Base-by-base conservation (phyloP, 2,329 filamentous ascomycete genomes). In the Ascochyta lentis region DNA sequence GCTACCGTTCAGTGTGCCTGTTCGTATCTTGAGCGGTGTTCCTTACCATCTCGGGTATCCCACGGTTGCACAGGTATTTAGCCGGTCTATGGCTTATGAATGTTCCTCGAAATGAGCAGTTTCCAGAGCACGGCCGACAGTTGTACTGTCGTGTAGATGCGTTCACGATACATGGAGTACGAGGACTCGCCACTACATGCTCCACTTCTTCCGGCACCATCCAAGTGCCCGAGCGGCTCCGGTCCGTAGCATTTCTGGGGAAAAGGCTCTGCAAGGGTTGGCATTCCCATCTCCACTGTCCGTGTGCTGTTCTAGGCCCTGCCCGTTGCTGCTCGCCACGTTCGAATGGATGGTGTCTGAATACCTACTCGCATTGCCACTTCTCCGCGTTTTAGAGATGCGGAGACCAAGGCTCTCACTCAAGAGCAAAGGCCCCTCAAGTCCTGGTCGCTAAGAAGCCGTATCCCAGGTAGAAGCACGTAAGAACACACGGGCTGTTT, bases 231-330 rank as follows among this genome's bases (percentile, higher is more conserved):
- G 19, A 27, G 42, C 53, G 47, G 37, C 16, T 43, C 43, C 42
- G 47, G 37, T 48, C 53, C 53, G 38, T 23, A 51, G 37, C 3
- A 22, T 41, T 33, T 50, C 47, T 24, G 53, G 42, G 42, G 31
- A 24, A 50, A 29, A n/a, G 29, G 19, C 31, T 38, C 33, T 51
- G 53, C 47, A 56, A 47, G 47, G 42, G 41, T 46, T 24, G 26
- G 4, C 27, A 35, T 43, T 39, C 23, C 24, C 13, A 38, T 51
- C 42, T 50, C 53, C 53, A 56, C 47, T 51, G 43, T 56, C 53
- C 24, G 42, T 56, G 47, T 55, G 29, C 29, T 29, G 38, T 26
- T 46, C 46, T 49, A 41, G 35, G 6, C 29, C 47, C n/a, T 37
- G 7, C 15, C 29, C 16, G 15, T 10, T n/a, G 19, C 29, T 3